phyloP scores from a whole-genome alignment of 768 basidiomycete species.

The Cystobasidium ongulense region DNA sequence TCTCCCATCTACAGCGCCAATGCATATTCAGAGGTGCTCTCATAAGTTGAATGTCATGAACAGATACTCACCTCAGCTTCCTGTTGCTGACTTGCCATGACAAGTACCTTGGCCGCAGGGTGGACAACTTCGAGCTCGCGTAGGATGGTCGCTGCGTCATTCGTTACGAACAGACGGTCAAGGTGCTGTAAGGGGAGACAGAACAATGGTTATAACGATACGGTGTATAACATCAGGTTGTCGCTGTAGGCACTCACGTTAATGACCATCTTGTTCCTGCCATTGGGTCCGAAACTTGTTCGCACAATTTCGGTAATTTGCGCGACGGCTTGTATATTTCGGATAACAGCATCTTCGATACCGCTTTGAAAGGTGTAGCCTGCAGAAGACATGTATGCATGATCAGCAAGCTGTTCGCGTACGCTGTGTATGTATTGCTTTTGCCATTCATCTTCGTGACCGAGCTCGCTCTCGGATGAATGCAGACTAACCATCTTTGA shows the following conservation, averaged over 20 bases:
- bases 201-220: too few species aligned
- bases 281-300: constrained; percentile 55
- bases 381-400: constrained; percentile 41
- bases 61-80: constrained; percentile 66
- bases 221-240: background rate
- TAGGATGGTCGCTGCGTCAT: constrained; percentile 97
- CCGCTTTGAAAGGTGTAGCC: constrained; percentile 58
- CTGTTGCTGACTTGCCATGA: constrained; percentile 95
- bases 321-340: constrained; percentile 91
- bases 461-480: constrained; percentile 55
- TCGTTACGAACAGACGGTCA: constrained; percentile 89
- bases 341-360: constrained; percentile 90
- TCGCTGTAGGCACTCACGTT: constrained; percentile 50
- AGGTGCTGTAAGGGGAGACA: constrained; percentile 52
- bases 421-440: background rate
- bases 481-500: constrained; percentile 78
- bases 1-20: constrained; percentile 91
- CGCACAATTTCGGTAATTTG: constrained; percentile 90
- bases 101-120: constrained; percentile 96
- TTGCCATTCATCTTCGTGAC: background rate
- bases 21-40: too few species aligned
- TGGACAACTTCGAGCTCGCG: constrained; percentile 96
- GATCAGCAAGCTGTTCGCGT: background rate
- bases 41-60: too few species aligned
- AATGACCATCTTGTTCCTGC: constrained; percentile 93